Evolutionary conservation across 331 rosid genomes (phyloP).

Genomic region (Quercus phellos): DNA sequence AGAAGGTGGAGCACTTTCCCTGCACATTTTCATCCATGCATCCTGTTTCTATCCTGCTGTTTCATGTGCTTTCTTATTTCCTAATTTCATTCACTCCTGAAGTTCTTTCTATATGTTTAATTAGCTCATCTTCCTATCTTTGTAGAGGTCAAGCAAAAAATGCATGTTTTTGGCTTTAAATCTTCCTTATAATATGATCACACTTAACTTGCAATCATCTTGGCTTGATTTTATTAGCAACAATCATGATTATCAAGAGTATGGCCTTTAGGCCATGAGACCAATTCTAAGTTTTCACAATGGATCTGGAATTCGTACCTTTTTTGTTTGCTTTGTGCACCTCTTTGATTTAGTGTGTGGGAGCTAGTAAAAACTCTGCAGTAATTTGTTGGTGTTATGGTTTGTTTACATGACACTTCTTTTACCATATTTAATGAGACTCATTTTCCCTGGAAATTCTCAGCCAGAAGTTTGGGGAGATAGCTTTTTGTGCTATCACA

Average conservation of each 20-base stretch:
- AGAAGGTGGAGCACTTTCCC: background rate
- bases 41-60: background rate
- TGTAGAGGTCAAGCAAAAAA: background rate
- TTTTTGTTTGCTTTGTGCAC: background rate
- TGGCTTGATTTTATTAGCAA: background rate
- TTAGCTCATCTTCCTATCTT: background rate
- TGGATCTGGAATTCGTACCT: background rate
- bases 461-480: constrained; percentile 95
- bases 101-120: background rate
- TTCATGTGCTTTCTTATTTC: background rate
- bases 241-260: background rate
- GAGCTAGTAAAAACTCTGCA: background rate
- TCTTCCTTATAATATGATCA: background rate
- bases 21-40: background rate
- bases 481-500: constrained; percentile 97
- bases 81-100: background rate
- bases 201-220: background rate
- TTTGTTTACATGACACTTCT: background rate
- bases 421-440: constrained; percentile 7
- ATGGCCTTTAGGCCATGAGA: background rate
- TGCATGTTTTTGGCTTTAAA: background rate
- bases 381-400: background rate
- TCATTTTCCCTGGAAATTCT: constrained; percentile 26
- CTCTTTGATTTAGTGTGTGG: background rate
- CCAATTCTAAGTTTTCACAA: background rate